Base-by-base conservation (phyloP, 352 stramenopile genomes). In the Globisporangium cylindrosporum region DNA sequence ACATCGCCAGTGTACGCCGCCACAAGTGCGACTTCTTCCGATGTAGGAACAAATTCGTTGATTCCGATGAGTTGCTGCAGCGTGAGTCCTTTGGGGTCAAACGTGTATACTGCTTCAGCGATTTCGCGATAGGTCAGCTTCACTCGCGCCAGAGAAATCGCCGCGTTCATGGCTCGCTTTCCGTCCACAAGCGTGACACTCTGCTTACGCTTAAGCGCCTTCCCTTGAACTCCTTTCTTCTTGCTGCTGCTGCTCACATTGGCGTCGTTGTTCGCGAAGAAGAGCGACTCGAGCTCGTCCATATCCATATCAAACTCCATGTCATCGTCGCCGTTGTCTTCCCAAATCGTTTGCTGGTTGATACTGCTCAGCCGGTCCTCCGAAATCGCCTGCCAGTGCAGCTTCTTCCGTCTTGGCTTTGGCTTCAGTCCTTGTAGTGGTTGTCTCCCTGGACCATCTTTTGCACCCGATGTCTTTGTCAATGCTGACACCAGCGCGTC, bases 111-210 rank as follows among this genome's bases (percentile, higher is more conserved):
- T 4, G 83, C 86, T 20, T 89, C 71, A 68, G 90, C 78, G 43
- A 99, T 92, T 55, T 95, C 89, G 0, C 79, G 74, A 76, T 98
- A 98, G 24, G 91, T 92, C 49, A 98, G 78, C 74, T 98, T 99
- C 34, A 99, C 82, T 62, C 97, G 76, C 6, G 95, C 93, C 4
- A 99, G 78, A 34, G 97, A 97, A 66, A 99, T 99, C 1, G 93
- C 97, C 36, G 93, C 95, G 75, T 99, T 99, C 95, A 99, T 99
- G 12, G 92, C 97, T 38, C 95, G 90, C 72, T 99, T 99, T 12
- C 86, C 90, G 76, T 99, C 94, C 70, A 98, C 95, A 64, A 99
- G 67, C 76, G 84, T 81, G 62, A 99, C 81, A 73, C 85, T 74
- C 84, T 96, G 82, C 64, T 93, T 94, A 12, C 82, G 75, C 29